Evolutionary conservation across 192 early-diverging fungal species (phyloP), one percentile per base, ranked within the genome.

Genomic region (Phycomyces nitens): DNA sequence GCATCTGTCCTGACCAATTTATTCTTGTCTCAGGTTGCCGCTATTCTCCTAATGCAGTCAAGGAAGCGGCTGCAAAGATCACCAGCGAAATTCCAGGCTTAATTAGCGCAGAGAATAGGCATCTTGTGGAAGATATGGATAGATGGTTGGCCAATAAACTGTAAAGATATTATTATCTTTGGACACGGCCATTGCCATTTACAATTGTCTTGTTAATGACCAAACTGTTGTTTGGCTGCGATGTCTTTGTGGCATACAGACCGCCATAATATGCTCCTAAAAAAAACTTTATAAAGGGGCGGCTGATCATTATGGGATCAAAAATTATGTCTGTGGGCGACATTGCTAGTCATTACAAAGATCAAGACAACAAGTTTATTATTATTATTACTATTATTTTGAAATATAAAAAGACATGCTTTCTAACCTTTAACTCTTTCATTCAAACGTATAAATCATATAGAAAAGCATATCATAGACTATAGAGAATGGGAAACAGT

Each of bases 31-130:
- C 42, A 65, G 64, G 68, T 15, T 69, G 60, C 43, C 52, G 27
- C 16, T 69, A 69, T 58, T 57, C 60, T 41, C 18, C 22, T 18
- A 20, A 62, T 54, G 60, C 55, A 12, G 34, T 52, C 3, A 16
- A 57, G 15, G 43, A 56, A n/a, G 68, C 68, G 9, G 61, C 62
- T 23, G 26, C 56, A 11, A 69, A 69, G 42, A 69, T 69, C 22
- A 62, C 62, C 11, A 43, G 34, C 5, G 60, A 69, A 24, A 61
- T 69, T 20, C 68, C 68, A 1, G 68, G 68, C 7, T 42, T 69
- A 5, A 61, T 69, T 27, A 69, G 56, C 50, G 26, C 40, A 39
- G 68, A 63, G 11, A 69, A 69, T 29, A 16, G 39, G 20, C 43
- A 56, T 27, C 56, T 69, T 62, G 44, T 53, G 21, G 23, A 62